Evolutionary conservation across 78 protist species (phyloP), one percentile per base, ranked within the genome.

Genomic region (Bodo saltans): DNA sequence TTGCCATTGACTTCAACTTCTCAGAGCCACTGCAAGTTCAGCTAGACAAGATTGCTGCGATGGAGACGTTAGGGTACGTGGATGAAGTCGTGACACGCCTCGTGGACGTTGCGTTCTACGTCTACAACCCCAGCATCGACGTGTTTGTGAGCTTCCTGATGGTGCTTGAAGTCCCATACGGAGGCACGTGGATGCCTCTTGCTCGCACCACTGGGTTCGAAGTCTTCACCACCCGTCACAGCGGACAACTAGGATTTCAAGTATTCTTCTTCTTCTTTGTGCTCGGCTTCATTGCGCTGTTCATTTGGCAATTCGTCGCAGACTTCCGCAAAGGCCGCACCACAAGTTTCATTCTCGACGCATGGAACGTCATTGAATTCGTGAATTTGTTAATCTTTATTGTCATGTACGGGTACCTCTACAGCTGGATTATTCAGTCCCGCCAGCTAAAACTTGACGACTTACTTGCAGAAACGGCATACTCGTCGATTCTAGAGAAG

Each of bases 321-420:
- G 84, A 68, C 34, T 79, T 67, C 74, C 70, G 4, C 35, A 29
- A 29, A 4, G 3, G 17, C 35, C 11, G 71, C 74, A 26, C 30
- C 26, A 4, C 67, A 33, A 21, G 30, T 40, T 79, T 53, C 84
- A 68, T 79, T 47, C 37, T 68, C 74, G 12, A 3, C 41, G 4
- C 35, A 47, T 79, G 84, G 84, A 79, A 79, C 74, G 11, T 52
- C 74, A 29, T 79, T 47, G 84, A 79, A n/a, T 33, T 79, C 38
- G 41, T 79, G 40, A 52, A 68, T 12, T 39, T 52, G 29, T 27
- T 3, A 27, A 33, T n/a, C 40, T 68, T 79, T 12, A 17, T 79
- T 27, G 74, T 68, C 27, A 29, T 53, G 60, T 68, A 67, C 42
- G 37, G 1, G 29, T 52, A n/a, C 42, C 47, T 70, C 53, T 52